A percentile compares a stretch with the other conserved stretches of the same genome.
phyloP scores from a whole-genome alignment of 2,329 filamentous ascomycete genomes.

The Dactylellina leptospora region DNA sequence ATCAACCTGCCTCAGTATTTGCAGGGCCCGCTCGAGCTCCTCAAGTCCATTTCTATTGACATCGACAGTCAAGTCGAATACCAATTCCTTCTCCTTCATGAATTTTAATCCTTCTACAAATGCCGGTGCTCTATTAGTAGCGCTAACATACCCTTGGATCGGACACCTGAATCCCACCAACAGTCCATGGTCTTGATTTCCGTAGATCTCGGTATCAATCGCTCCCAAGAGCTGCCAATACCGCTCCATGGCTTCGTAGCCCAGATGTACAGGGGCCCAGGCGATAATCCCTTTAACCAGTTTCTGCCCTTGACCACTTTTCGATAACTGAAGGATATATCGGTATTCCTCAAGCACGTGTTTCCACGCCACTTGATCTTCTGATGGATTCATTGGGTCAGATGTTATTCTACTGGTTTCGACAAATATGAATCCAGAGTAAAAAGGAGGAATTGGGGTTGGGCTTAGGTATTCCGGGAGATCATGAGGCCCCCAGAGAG shows the following conservation, averaged over 20 bases:
- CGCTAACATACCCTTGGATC: slow-evolving; percentile 76
- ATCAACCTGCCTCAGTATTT: slow-evolving; percentile 71
- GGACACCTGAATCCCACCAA: slow-evolving; percentile 83
- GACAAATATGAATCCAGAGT: slow-evolving; percentile 79
- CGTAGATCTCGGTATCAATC: slow-evolving; percentile 67
- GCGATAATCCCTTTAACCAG: slow-evolving; percentile 73
- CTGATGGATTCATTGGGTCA: slow-evolving; percentile 62
- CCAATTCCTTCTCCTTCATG: slow-evolving; percentile 70
- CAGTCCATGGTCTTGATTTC: slow-evolving; percentile 66
- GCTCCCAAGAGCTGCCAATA: slow-evolving; percentile 73
- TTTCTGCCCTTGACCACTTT: slow-evolving; percentile 66
- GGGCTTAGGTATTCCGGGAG: slow-evolving; percentile 70
- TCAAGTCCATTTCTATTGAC: slow-evolving; percentile 76
- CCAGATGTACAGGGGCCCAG: slow-evolving; percentile 83
- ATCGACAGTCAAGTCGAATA: slow-evolving; percentile 87
- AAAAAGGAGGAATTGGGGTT: slow-evolving; percentile 60
- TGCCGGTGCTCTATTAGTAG: slow-evolving; percentile 70
- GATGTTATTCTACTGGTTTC: slow-evolving; percentile 78
- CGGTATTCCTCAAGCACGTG: slow-evolving; percentile 66
- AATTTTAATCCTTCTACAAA: slow-evolving; percentile 75
- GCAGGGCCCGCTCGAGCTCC: slow-evolving; percentile 75
- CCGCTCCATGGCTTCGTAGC: slow-evolving; percentile 67
- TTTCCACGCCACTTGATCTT: slow-evolving; percentile 27
- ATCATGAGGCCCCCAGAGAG: slow-evolving; percentile 72
- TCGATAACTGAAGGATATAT: slow-evolving; percentile 67